Evolutionary conservation across 768 basidiomycete species (phyloP).

Genomic region (Russula compacta): DNA sequence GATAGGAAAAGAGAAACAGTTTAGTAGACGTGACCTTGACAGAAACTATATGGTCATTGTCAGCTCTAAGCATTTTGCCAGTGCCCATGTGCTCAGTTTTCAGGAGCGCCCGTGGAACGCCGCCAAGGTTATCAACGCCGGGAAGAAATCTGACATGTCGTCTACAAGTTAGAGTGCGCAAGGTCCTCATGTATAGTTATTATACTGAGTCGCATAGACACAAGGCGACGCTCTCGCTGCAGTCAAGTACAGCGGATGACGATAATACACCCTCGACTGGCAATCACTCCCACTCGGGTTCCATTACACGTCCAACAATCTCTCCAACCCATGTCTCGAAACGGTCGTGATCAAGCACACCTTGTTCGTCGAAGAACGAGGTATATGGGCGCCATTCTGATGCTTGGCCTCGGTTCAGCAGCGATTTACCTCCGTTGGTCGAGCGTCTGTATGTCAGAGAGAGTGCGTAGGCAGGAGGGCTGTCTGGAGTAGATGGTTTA

Average conservation of each 20-base stretch:
- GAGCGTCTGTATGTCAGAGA: slow-evolving; percentile 66
- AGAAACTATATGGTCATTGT: background rate
- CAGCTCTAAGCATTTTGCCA: too few relatives aligned
- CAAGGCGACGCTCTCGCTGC: background rate
- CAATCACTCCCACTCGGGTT: slow-evolving; percentile 35
- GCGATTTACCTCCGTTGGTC: slow-evolving; percentile 76
- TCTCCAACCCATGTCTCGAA: slow-evolving; percentile 77
- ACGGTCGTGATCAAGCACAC: slow-evolving; percentile 63
- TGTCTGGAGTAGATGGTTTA: slow-evolving; percentile 40
- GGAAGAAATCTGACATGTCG: background rate
- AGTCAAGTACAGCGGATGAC: slow-evolving; percentile 6
- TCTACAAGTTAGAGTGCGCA: background rate
- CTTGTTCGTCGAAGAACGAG: slow-evolving; percentile 73
- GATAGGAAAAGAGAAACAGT: background rate
- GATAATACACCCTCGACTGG: slow-evolving; percentile 3
- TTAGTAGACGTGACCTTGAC: background rate
- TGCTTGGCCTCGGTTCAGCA: slow-evolving; percentile 62
- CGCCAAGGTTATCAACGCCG: background rate
- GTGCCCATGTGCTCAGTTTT: too few relatives aligned
- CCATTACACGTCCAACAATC: slow-evolving; percentile 64
- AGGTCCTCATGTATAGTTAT: slow-evolving; percentile 2
- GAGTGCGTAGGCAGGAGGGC: slow-evolving; percentile 60
- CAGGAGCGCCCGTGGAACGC: background rate
- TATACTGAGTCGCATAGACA: slow-evolving; percentile 1
- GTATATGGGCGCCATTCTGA: slow-evolving; percentile 50